Percentiles rank a stretch among this genome's conserved stretches.
These are phyloP conservation scores for Prunella vulgaris DNA, from an alignment of 257 asterid genomes.

Conservation along the genomic window DNA sequence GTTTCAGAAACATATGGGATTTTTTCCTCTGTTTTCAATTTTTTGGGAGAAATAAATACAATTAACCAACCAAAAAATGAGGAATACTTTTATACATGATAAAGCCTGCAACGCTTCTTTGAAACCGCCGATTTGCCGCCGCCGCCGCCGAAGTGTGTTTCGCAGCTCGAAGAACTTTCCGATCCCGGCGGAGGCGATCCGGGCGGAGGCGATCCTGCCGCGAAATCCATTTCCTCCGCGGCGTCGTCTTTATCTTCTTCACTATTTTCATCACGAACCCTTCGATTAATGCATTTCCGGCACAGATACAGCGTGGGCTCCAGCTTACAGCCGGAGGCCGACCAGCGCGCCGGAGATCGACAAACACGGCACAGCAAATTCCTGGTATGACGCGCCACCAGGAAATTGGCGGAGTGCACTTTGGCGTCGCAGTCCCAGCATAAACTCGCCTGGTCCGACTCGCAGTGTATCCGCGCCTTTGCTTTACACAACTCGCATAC, in stretches of 20 bases:
- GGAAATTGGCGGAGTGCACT: conserved; percentile 56
- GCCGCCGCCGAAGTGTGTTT: not conserved
- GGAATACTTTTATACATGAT: not conserved
- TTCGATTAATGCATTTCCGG: conserved; percentile 16
- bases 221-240: conserved; percentile 18
- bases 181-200: conserved; percentile 26
- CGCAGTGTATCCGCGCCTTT: conserved; percentile 35
- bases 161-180: conserved; percentile 29
- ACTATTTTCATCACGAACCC: not conserved
- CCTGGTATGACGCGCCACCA: conserved; percentile 42
- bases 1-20: not conserved
- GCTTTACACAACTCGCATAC: conserved; percentile 38
- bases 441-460: conserved; percentile 43
- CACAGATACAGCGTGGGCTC: conserved; percentile 25
- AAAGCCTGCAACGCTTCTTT: not conserved
- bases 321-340: conserved; percentile 33
- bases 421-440: conserved; percentile 59
- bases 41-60: not conserved
- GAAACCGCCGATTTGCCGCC: not conserved
- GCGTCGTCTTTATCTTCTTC: not conserved
- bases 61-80: not conserved
- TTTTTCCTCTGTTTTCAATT: not conserved
- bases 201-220: conserved; percentile 27
- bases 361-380: conserved; percentile 37
- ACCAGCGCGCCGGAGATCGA: conserved; percentile 41